Percentiles rank a stretch among this genome's conserved stretches.
These are phyloP conservation scores for Sicyos edulis DNA, from an alignment of 306 rosid genomes.

Conservation along the genomic window DNA sequence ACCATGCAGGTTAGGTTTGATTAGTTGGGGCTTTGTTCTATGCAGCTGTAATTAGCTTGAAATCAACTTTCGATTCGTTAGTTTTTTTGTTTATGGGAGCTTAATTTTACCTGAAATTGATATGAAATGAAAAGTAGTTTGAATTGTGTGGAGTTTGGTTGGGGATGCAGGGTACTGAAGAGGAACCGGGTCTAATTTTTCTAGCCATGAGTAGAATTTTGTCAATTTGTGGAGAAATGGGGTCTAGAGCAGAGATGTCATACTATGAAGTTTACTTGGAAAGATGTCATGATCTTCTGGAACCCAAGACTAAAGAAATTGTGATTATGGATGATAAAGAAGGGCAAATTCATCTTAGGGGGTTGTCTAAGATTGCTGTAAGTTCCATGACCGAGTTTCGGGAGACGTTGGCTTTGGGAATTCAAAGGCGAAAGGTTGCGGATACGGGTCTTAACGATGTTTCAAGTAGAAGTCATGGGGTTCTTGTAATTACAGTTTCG, in stretches of 20 bases:
- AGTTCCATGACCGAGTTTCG: conserved; percentile 56
- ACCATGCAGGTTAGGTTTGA: conserved; percentile 71
- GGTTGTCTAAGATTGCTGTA: conserved; percentile 59
- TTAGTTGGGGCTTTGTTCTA: not conserved
- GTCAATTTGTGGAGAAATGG: conserved; percentile 47
- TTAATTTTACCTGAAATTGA: not conserved
- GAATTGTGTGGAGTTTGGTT: conserved; percentile 21
- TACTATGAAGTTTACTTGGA: conserved; percentile 90
- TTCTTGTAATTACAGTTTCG: conserved; percentile 70
- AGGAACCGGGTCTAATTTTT: conserved; percentile 67
- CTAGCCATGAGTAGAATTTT: conserved; percentile 63
- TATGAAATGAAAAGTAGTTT: not conserved
- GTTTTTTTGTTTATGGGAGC: not conserved
- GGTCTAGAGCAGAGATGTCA: conserved; percentile 58
- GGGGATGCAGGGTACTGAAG: conserved; percentile 66
- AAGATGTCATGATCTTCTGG: conserved; percentile 82
- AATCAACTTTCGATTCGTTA: not conserved
- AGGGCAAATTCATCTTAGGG: conserved; percentile 78
- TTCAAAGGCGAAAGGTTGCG: conserved; percentile 71
- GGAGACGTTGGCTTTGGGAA: conserved; percentile 50
- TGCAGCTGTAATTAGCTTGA: not conserved
- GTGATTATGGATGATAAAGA: conserved; percentile 71
- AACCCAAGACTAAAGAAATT: conserved; percentile 66
- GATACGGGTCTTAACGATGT: conserved; percentile 86
- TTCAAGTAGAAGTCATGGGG: conserved; percentile 94